Base-by-base conservation (phyloP, 2,329 filamentous ascomycete species). In the Neonectria coccinea region DNA sequence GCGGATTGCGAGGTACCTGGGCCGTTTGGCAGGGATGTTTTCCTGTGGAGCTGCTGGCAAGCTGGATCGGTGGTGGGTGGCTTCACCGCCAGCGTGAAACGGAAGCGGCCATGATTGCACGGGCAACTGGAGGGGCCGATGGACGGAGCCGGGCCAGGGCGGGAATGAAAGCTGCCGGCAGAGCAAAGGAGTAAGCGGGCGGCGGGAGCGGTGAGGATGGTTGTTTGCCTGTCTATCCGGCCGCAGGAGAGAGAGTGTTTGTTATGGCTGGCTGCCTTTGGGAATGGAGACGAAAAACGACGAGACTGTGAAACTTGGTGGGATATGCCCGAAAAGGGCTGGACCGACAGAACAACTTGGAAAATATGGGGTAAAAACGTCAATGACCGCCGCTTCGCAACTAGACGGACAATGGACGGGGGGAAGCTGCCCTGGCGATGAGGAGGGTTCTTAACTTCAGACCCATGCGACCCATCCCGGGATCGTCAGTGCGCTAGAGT, bases 61-160 rank as follows among this genome's bases (percentile, higher is more conserved):
- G 55, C 61, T 56, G 51, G 61, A 64, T 64, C 56, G 61, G 61
- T 54, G 51, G 51, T 54, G 51, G 51, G 60, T 62, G 60, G 61
- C 51, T 53, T 64, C 61, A 64, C 61, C 61, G 61, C 61, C 56
- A 64, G 61, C 56, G 61, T 45, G 54, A 53, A 59, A 36, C 51
- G 56, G 56, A 56, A 50, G 25, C 61, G 27, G 31, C 56, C 39
- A 47, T 36, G 61, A 64, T 59, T 31, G 27, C 55, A 56, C 42
- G 39, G 44, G 56, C 51, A 53, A 64, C 44, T 44, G 61, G 51
- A 48, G 22, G 50, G 48, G 52, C 51, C 31, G 18, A 53, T 16
- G 33, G 33, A 36, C 33, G 33, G 31, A n/a, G 12, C 12, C 25
- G 25, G 25, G 25, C 12, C 27, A 42, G 25, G 25, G 42, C n/a